Evolutionary conservation across 192 early-diverging fungal genomes (phyloP), one percentile per base, ranked within the genome.

Genomic region (Irineochytrium annulatum): DNA sequence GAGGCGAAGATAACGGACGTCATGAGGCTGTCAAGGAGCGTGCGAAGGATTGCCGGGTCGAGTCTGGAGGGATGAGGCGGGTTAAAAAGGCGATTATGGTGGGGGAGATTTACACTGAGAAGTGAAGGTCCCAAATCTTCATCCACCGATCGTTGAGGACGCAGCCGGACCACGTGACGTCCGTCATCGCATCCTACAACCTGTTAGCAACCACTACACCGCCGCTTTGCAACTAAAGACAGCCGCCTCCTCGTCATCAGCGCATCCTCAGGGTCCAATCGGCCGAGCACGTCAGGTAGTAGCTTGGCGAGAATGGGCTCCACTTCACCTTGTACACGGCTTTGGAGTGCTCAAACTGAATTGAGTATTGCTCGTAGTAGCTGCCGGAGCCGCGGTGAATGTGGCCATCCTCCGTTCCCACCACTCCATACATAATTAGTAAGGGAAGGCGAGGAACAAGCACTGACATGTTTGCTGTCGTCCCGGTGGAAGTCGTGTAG

Each of bases 281-380:
- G 1, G 77, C 64, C 4, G 60, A 65, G 44, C 78, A 83, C 6
- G 74, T 70, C 39, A 83, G 44, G 51, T 78, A 84, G 0, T 69
- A 62, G 24, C 67, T 55, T 5, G 68, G 59, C 0, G 78, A 41
- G 48, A 80, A 84, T 3, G 82, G 82, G 14, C 75, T 78, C 75
- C 77, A 84, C 55, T 71, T 70, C 26, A 83, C 72, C 34, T 70
- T 76, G 69, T 84, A 72, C 1, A 84, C 64, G 0, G 82, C 74
- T 2, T 78, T 80, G 1, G 80, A 72, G 60, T 84, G 82, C 0
- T 71, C 74, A 57, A 68, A 70, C 44, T 81, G 81, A 0, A 71
- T 80, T 26, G 63, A 41, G 54, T 84, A 84, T 51, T 84, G 82
- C 60, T 84, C 82, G 57, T 83, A 80, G 71, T 83, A 84, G 14